Base-by-base conservation (phyloP, 352 stramenopile species). In the Thalassiosira hispida region DNA sequence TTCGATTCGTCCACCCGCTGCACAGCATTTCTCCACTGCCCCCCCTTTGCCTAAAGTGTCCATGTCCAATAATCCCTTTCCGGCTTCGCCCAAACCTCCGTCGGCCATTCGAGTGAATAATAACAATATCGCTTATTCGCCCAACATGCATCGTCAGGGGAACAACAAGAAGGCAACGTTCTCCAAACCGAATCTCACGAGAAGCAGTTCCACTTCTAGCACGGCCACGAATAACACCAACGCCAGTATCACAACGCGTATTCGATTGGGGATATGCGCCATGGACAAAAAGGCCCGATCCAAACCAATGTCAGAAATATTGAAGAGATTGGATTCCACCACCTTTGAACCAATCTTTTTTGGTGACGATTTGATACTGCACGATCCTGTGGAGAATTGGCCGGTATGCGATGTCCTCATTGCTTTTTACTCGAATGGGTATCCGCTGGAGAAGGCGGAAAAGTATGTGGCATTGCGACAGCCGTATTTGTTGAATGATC, bases 211-310 rank as follows among this genome's bases (percentile, higher is more conserved):
- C 25, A 52, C n/a, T 23, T 79, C 67, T 47, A 12, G 23, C 20
- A 73, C 49, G 23, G 23, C 27, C n/a, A 33, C 25, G 8, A 47
- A 47, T 12, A 18, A 18, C 4, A 55, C 46, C 18, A 61, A 29
- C 33, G 27, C 2, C 51, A 67, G 33, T 33, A 7, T 35, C 18
- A 46, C 27, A 25, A 5, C 44, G 16, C 78, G 77, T 12, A 94
- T 95, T 27, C 79, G 78, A 59, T 38, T 99, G 4, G 97, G 97
- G 31, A 97, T 99, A 46, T 99, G 97, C 79, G 97, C 97, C 49
- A 99, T 99, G 97, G 96, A 98, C 85, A 99, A 99, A 87, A 99
- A 99, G 90, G 97, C 96, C 59, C 82, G 91, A 18, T 98, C 93
- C 40, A 99, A 99, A 84, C 96, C 96, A 52, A 99, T 99, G 97